Evolutionary conservation across 192 early-diverging fungal species (phyloP).

Genomic region (Phycomyces nitens): DNA sequence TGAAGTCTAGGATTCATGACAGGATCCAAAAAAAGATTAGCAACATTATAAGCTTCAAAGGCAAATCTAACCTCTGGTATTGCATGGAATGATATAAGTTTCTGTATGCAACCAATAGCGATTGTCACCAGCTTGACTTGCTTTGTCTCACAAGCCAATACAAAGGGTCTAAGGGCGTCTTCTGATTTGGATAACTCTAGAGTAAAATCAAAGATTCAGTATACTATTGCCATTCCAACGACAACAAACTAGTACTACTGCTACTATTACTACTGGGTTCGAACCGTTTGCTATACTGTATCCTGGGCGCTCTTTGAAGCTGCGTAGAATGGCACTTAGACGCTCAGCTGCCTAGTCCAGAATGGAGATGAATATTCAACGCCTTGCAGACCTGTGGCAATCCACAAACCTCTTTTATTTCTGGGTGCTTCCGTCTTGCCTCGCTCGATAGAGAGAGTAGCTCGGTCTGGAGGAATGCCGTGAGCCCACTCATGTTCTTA

Average conservation of each 20-base stretch:
- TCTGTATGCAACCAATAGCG: constrained; percentile 81
- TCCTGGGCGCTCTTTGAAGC: constrained; percentile 53
- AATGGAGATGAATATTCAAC: background rate
- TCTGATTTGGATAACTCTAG: constrained; percentile 71
- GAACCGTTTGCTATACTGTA: constrained; percentile 41
- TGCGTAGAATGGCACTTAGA: constrained; percentile 52
- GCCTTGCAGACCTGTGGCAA: too few species aligned
- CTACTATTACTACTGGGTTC: constrained; percentile 11
- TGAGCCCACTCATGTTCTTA: constrained; percentile 44
- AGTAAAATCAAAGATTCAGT: constrained; percentile 4
- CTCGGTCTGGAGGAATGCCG: constrained; percentile 70
- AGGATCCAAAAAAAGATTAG: constrained; percentile 1
- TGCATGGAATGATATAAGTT: constrained; percentile 70
- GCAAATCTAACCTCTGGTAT: constrained; percentile 58
- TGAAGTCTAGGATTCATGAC: constrained; percentile 36
- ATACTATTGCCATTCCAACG: background rate
- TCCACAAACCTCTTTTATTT: constrained; percentile 86
- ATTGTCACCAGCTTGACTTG: constrained; percentile 76
- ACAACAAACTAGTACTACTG: too few species aligned
- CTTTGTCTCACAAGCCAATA: constrained; percentile 81
- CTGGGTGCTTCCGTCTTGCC: constrained; percentile 83
- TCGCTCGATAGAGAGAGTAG: constrained; percentile 82
- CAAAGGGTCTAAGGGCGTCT: constrained; percentile 81
- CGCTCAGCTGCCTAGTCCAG: constrained; percentile 63
- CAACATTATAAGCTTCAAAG: constrained; percentile 9